These are phyloP conservation scores for Chlorella sp. DNA, from an alignment of 139 green algal species.

Conservation along the genomic window DNA sequence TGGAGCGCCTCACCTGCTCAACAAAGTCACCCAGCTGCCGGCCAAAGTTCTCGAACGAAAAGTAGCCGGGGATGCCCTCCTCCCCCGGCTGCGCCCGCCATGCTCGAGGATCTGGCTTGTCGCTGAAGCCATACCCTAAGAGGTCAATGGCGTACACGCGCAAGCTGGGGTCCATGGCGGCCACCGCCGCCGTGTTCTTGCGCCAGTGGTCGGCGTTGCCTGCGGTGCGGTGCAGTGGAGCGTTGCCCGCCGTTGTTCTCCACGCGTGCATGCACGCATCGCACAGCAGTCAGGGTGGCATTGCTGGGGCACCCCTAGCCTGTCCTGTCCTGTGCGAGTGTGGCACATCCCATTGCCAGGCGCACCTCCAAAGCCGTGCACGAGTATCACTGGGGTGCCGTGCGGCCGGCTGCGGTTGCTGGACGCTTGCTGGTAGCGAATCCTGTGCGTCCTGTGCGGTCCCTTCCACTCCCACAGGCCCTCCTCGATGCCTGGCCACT, in stretches of 20 bases:
- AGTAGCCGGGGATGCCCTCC: neutral
- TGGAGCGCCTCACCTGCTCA: neutral
- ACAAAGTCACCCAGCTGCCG: neutral
- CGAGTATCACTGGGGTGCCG: neutral
- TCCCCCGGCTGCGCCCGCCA: neutral
- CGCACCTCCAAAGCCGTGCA: neutral
- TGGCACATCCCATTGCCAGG: too few species aligned
- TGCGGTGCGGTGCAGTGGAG: neutral
- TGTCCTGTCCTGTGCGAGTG: too few species aligned
- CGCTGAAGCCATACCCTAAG: neutral
- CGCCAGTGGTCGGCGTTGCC: neutral
- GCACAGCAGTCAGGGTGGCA: too few species aligned
- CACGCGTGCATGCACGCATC: neutral
- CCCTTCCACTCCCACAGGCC: neutral
- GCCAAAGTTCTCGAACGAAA: neutral
- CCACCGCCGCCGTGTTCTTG: neutral
- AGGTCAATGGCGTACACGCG: constrained; percentile 6
- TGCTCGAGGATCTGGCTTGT: neutral
- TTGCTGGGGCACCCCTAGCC: too few species aligned
- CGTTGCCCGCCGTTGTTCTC: neutral
- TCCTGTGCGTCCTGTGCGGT: too few species aligned
- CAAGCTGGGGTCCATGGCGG: neutral
- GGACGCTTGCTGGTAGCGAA: neutral
- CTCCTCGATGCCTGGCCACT: neutral
- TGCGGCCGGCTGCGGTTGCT: too few species aligned